A percentile compares a stretch with the other conserved stretches of the same genome.
These are phyloP conservation scores for Ophidiomyces ophidiicola DNA, from an alignment of 2,329 filamentous ascomycete genomes.

Conservation along the genomic window DNA sequence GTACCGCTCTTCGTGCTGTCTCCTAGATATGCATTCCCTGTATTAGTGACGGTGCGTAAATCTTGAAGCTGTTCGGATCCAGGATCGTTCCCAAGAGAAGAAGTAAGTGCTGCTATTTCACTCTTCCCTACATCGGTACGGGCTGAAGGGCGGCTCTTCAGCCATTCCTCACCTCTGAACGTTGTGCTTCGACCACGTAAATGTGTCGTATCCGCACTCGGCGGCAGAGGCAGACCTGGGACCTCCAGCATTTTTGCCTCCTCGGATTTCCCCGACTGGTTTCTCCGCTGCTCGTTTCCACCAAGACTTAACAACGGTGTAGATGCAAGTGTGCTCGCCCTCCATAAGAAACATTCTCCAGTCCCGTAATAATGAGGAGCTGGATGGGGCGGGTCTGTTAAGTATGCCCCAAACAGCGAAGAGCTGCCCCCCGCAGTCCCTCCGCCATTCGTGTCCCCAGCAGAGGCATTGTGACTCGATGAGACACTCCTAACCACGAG, in stretches of 20 bases:
- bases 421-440: constrained; percentile 28
- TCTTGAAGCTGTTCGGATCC: too few species aligned
- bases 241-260: constrained; percentile 35
- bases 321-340: constrained; percentile 53
- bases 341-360: constrained; percentile 91
- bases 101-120: background rate
- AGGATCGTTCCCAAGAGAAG: too few species aligned
- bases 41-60: constrained; percentile 15
- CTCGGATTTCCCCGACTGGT: background rate
- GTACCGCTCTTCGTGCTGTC: constrained; percentile 32
- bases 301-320: constrained; percentile 25
- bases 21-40: constrained; percentile 12
- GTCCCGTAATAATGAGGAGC: constrained; percentile 82
- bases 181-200: constrained; percentile 49
- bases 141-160: background rate
- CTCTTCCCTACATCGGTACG: too few species aligned
- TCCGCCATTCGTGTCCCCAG: constrained; percentile 7
- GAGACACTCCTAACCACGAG: constrained; percentile 67
- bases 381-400: constrained; percentile 77
- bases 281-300: constrained; percentile 6
- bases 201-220: constrained; percentile 53
- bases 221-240: constrained; percentile 54
- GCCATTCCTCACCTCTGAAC: constrained; percentile 26
- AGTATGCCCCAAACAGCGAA: constrained; percentile 75
- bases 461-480: constrained; percentile 12